phyloP scores from a whole-genome alignment of 768 basidiomycete species.

The Auricularia cornea region DNA sequence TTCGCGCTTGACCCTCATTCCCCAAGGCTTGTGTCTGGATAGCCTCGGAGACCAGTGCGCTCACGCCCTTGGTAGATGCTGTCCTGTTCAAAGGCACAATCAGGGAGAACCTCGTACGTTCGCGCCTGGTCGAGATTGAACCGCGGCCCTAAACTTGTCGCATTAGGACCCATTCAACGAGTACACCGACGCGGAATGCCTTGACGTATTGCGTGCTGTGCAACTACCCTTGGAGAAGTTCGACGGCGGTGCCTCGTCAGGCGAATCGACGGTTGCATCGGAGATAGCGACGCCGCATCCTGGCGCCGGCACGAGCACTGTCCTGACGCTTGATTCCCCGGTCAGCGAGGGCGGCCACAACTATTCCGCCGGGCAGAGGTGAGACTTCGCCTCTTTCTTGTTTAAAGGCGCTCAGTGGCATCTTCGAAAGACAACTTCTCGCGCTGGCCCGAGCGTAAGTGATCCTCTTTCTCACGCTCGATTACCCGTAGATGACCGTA shows the following conservation, averaged over 20 bases:
- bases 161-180: neutral
- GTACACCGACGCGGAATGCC: slow-evolving; percentile 49
- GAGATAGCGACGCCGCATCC: neutral
- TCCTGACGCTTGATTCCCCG: slow-evolving; percentile 18
- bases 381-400: too few species aligned
- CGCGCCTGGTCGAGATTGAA: slow-evolving; percentile 16
- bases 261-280: neutral
- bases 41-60: slow-evolving; percentile 1
- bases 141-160: neutral
- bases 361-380: slow-evolving; percentile 32
- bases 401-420: too few species aligned
- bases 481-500: too few species aligned
- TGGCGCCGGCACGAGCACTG: neutral
- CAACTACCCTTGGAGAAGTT: slow-evolving; percentile 8
- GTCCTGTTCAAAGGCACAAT: slow-evolving; percentile 35
- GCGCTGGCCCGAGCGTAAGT: slow-evolving; percentile 17
- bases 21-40: slow-evolving; percentile 14
- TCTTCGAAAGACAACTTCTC: slow-evolving; percentile 21
- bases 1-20: slow-evolving; percentile 26
- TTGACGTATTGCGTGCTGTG: slow-evolving; percentile 39
- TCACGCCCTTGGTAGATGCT: slow-evolving; percentile 28
- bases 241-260: neutral
- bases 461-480: neutral
- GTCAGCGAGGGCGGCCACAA: slow-evolving; percentile 35
- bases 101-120: slow-evolving; percentile 41